Base-by-base conservation (phyloP, 495 filamentous ascomycete species). In the Penicillium roqueforti region DNA sequence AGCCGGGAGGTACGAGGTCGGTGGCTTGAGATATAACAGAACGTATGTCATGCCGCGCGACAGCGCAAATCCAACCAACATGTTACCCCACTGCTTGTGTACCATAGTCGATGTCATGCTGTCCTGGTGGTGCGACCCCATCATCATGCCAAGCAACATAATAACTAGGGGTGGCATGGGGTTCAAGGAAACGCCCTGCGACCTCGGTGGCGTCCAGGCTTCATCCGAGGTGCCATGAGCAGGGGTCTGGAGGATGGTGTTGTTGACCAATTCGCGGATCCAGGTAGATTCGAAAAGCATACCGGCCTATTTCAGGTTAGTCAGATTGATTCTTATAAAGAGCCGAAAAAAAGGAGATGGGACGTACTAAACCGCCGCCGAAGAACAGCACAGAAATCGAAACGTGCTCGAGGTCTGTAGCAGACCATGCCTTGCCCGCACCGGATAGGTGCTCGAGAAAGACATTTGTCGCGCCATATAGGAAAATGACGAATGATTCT, bases 301-400 rank as follows among this genome's bases (percentile, higher is more conserved):
- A n/a, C 93, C 91, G 50, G 87, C 86, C 82, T 90, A 29, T 26
- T 23, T 14, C 16, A 31, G 23, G 38, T 5, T 7, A 20, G 45
- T 49, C 42, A 55, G 42, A 18, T 26, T 23, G 11, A 41, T 41
- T 19, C 13, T 13, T 6, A 53, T 7, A 14, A 19, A 47, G n/a
- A 26, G 4, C 1, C 19, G 29, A 23, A 5, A 32, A 16, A 14
- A 20, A 7, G n/a, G 1, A n/a, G 14, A 16, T 16, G 10, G 13
- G 14, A 13, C 85, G 76, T 75, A 90, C 86, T 66, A 95, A 66
- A n/a, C 93, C 93, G 58, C 91, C 92, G 47, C 93, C 93, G 54
- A 97, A 87, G 74, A 98, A 97, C 74, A 98, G 83, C 37, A 96
- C 75, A 1, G 92, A 88, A 61, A 98, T 96, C 6, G 90, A 93